Conservation (phyloP, 768 basidiomycete species). For the Mycena sanguinolenta region DNA sequence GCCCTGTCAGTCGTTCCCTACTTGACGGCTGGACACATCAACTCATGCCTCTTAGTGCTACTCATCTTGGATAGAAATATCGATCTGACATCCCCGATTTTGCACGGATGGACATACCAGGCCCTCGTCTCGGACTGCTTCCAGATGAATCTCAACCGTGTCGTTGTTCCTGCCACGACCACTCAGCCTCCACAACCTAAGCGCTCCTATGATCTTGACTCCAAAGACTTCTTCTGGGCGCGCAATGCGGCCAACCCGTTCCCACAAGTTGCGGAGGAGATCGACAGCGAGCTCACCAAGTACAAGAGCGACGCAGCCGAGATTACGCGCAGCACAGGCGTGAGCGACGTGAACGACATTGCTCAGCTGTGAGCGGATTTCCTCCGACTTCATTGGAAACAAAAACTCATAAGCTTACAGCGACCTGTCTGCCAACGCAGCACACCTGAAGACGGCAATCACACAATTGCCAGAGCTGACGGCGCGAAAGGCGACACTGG, state of each 20-base stretch:
- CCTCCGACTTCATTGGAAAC: no score
- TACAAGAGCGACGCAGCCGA: slow-evolving; percentile 98
- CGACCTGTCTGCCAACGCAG: slow-evolving; percentile 93
- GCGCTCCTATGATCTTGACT: slow-evolving; percentile 93
- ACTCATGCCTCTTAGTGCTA: slow-evolving; percentile 70
- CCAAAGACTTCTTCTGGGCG: slow-evolving; percentile 99
- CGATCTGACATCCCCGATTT: slow-evolving; percentile 92
- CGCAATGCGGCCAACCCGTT: slow-evolving; percentile 97
- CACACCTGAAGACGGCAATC: slow-evolving; percentile 96
- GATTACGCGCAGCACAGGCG: slow-evolving; percentile 94
- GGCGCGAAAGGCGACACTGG: slow-evolving; percentile 94
- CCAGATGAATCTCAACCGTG: slow-evolving; percentile 96
- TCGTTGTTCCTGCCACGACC: slow-evolving; percentile 80
- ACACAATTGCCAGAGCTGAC: slow-evolving; percentile 97
- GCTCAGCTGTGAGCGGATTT: slow-evolving; percentile 86
- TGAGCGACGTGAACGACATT: slow-evolving; percentile 96
- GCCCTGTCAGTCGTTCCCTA: slow-evolving; percentile 71
- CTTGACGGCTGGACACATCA: slow-evolving; percentile 24
- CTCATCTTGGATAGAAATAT: slow-evolving; percentile 95
- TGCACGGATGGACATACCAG: slow-evolving; percentile 99
- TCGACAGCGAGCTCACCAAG: slow-evolving; percentile 90
- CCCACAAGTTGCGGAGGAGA: slow-evolving; percentile 98
- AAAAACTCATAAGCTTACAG: slow-evolving; percentile 49
- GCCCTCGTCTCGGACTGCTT: slow-evolving; percentile 98
- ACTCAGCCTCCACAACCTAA: slow-evolving; percentile 61